These are phyloP conservation scores for Ceriops zippeliana DNA, from an alignment of 345 rosid genomes.

Conservation along the genomic window DNA sequence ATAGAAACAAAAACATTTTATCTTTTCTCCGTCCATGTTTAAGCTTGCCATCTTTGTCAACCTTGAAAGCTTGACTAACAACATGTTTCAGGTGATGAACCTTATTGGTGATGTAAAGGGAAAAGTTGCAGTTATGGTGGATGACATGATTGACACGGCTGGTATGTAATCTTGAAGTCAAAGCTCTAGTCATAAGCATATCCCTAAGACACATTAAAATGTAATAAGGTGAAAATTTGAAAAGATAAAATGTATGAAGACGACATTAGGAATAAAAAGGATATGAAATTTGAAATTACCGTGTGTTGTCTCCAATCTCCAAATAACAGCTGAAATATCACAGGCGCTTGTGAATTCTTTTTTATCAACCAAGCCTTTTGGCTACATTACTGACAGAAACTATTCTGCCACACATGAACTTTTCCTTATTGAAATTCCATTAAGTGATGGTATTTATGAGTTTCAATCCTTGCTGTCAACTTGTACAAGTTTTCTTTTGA, in stretches of 20 bases:
- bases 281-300: background rate
- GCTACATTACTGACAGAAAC: background rate
- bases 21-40: background rate
- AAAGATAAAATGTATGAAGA: background rate
- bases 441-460: no score
- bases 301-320: background rate
- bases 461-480: background rate
- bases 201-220: no score
- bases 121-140: constrained; percentile 34
- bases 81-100: constrained; percentile 27
- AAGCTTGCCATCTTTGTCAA: background rate
- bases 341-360: no score
- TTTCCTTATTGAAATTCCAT: background rate
- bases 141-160: constrained; percentile 37
- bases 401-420: background rate
- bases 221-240: no score
- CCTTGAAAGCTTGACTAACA: background rate
- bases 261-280: background rate
- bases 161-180: constrained; percentile 23
- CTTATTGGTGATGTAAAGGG: constrained; percentile 31
- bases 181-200: background rate
- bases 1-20: background rate
- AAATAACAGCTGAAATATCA: no score
- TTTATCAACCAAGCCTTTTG: no score
- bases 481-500: background rate